phyloP scores from a whole-genome alignment of 352 stramenopile genomes.

The Phytophthora melonis region DNA sequence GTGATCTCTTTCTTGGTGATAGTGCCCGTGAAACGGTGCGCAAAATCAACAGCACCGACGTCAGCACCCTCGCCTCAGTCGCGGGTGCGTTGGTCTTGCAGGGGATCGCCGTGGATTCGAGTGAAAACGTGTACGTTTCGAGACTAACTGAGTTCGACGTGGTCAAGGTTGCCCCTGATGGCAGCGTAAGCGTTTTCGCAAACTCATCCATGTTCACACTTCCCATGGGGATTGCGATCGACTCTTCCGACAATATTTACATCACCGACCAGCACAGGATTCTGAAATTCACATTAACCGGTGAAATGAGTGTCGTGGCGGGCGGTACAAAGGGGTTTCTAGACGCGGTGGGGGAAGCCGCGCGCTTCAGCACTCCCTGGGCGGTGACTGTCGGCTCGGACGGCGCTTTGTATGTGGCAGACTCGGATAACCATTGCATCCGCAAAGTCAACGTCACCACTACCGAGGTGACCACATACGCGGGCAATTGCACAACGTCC shows the following conservation, averaged over 20 bases:
- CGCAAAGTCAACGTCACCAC: not conserved
- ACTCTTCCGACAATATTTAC: not conserved
- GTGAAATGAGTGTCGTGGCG: not conserved
- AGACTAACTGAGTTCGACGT: not conserved
- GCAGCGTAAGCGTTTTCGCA: not conserved
- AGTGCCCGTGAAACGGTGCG: not conserved
- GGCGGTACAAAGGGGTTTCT: not conserved
- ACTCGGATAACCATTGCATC: not conserved
- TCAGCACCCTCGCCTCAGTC: not conserved
- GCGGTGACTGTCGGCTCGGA: slow-evolving; percentile 1
- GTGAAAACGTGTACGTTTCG: not conserved
- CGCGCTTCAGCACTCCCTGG: not conserved
- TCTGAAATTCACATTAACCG: not conserved
- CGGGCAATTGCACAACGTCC: not conserved
- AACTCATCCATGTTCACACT: not conserved
- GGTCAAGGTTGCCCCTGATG: not conserved
- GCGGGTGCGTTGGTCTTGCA: not conserved
- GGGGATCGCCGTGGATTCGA: not conserved
- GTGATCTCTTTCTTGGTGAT: not conserved
- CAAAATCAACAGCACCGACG: not conserved
- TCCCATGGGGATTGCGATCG: not conserved
- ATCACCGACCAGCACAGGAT: not conserved
- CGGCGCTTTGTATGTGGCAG: not conserved
- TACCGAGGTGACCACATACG: not conserved
- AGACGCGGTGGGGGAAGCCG: not conserved